These are phyloP conservation scores for bread wheat (Triticum aestivum) DNA, from an alignment of 176 grass and related monocot genomes.

Conservation along the genomic window DNA sequence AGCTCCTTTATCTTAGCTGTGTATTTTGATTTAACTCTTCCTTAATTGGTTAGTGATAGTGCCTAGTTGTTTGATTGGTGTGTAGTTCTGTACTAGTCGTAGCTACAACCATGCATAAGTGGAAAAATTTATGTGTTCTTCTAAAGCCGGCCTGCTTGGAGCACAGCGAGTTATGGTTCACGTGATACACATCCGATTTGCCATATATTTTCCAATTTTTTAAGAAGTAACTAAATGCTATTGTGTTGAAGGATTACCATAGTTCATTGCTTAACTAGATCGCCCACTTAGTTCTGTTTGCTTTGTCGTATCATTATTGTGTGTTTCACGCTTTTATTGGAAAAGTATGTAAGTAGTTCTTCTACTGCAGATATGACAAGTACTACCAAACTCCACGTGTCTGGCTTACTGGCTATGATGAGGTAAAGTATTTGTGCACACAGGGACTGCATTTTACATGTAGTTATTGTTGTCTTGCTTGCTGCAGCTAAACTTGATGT, in stretches of 20 bases:
- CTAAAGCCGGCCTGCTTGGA: neutral
- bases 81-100: neutral
- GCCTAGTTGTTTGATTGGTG: neutral
- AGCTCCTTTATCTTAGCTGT: slow-evolving; percentile 35
- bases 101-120: neutral
- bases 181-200: neutral
- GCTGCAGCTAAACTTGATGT: slow-evolving; percentile 18
- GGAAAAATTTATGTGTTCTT: neutral
- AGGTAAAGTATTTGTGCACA: slow-evolving; percentile 51
- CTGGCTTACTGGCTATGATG: slow-evolving; percentile 99
- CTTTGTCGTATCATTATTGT: neutral
- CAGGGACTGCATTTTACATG: neutral
- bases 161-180: neutral
- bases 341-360: slow-evolving; percentile 20
- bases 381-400: slow-evolving; percentile 97
- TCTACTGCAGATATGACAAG: slow-evolving; percentile 82
- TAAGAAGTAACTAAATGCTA: slow-evolving; percentile 7
- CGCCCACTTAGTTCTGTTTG: neutral
- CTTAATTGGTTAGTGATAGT: neutral
- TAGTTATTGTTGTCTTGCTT: neutral
- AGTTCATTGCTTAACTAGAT: slow-evolving; percentile 11
- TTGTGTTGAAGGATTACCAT: slow-evolving; percentile 1
- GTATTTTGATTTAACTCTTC: neutral
- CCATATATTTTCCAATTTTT: neutral
- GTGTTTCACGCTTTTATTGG: neutral